phyloP scores from a whole-genome alignment of 768 basidiomycete genomes.

The Gymnopilus junonius region DNA sequence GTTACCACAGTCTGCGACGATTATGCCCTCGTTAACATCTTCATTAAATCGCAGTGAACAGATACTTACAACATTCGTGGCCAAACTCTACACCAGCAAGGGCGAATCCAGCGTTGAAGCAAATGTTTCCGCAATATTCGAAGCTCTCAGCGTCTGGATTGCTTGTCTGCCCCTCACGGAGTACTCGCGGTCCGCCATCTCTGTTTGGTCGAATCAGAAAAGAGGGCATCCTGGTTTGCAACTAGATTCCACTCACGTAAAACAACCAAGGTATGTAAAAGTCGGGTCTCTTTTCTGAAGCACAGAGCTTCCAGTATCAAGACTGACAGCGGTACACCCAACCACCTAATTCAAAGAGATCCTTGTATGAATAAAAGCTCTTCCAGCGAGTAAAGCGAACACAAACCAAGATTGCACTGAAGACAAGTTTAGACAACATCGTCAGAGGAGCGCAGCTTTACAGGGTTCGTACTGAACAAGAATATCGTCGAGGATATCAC shows the following conservation, averaged over 20 bases:
- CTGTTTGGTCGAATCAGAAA: neutral
- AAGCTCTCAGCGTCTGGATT: constrained; percentile 5
- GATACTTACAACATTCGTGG: constrained; percentile 10
- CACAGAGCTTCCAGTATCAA: neutral
- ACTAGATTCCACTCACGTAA: neutral
- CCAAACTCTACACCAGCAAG: constrained; percentile 14
- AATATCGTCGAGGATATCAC: neutral
- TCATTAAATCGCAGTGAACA: too few relatives aligned
- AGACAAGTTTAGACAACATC: neutral
- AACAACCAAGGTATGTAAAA: constrained; percentile 8
- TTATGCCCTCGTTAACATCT: too few relatives aligned
- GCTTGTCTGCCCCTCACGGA: constrained; percentile 7
- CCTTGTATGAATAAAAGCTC: neutral
- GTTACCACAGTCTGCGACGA: constrained; percentile 11
- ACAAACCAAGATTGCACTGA: neutral
- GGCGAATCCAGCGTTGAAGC: constrained; percentile 9
- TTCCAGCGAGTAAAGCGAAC: neutral
- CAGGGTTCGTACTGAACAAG: neutral
- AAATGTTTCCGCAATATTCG: constrained; percentile 1
- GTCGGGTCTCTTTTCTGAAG: constrained; percentile 3
- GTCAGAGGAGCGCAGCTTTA: neutral
- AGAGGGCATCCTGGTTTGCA: neutral
- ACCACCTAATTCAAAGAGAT: neutral
- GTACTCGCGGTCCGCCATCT: constrained; percentile 4
- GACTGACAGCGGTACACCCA: neutral